Percentiles rank a stretch among this genome's conserved stretches.
phyloP scores from a whole-genome alignment of 1,284 basidiomycete species.

The Cryptococcus deneoformans region DNA sequence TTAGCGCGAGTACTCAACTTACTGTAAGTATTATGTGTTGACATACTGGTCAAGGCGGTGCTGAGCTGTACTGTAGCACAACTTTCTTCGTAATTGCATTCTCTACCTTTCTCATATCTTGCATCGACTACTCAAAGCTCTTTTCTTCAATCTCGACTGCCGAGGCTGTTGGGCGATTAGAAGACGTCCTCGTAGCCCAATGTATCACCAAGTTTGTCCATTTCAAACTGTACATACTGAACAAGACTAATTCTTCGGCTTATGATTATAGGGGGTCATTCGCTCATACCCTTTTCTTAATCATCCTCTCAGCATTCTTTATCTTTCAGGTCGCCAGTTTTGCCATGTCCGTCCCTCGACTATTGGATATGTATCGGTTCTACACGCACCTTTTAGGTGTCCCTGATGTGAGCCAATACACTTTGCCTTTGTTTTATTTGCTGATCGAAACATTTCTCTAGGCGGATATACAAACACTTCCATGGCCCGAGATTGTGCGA shows the following conservation, averaged over 20 bases:
- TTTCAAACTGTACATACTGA: neutral
- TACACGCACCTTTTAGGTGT: constrained; percentile 58
- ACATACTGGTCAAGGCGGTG: neutral
- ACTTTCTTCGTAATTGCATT: constrained; percentile 96
- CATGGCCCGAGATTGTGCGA: constrained; percentile 92
- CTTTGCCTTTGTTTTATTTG: neutral
- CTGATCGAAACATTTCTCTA: constrained; percentile 52
- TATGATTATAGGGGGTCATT: constrained; percentile 21
- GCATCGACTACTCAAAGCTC: constrained; percentile 85
- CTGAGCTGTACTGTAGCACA: constrained; percentile 59
- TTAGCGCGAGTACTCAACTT: constrained; percentile 83
- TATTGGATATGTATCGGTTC: constrained; percentile 92
- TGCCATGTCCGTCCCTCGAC: constrained; percentile 57
- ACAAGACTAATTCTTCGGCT: neutral
- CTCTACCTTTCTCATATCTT: constrained; percentile 92
- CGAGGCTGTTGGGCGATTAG: constrained; percentile 55
- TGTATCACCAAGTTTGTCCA: constrained; percentile 72
- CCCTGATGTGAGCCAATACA: constrained; percentile 53
- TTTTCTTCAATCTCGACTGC: constrained; percentile 39
- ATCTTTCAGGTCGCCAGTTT: constrained; percentile 56
- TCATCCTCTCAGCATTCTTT: constrained; percentile 78
- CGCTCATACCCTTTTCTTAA: constrained; percentile 62
- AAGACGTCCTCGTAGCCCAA: constrained; percentile 72
- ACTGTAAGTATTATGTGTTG: constrained; percentile 62
- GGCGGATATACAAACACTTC: constrained; percentile 95